These are phyloP conservation scores for Aspergillus kassunensis DNA, from an alignment of 495 filamentous ascomycete species.

Conservation along the genomic window DNA sequence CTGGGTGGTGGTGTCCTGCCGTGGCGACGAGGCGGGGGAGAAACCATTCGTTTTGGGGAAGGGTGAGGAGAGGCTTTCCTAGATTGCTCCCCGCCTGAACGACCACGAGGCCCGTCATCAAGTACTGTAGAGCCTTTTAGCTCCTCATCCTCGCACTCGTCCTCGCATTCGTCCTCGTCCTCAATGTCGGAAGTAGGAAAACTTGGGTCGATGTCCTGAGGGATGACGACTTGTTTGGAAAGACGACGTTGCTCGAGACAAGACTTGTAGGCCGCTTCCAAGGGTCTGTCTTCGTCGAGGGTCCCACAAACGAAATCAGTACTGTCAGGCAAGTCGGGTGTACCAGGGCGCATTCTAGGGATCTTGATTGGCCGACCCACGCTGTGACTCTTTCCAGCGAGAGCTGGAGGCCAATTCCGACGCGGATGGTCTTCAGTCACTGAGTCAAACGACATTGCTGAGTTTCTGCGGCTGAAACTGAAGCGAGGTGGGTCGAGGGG, in stretches of 20 bases:
- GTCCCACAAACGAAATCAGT: slow-evolving; percentile 98
- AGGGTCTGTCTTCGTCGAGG: slow-evolving; percentile 88
- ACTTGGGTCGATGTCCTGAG: slow-evolving; percentile 96
- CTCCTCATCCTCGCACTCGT: slow-evolving; percentile 50
- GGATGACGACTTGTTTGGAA: slow-evolving; percentile 70
- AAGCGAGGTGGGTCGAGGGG: slow-evolving; percentile 48
- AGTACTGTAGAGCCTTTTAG: slow-evolving; percentile 32
- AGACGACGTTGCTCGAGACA: slow-evolving; percentile 75
- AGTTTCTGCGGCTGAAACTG: slow-evolving; percentile 45
- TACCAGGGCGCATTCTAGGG: slow-evolving; percentile 63
- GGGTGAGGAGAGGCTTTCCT: slow-evolving; percentile 30
- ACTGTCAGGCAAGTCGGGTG: slow-evolving; percentile 87
- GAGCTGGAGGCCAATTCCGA: slow-evolving; percentile 29
- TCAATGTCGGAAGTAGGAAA: slow-evolving; percentile 93
- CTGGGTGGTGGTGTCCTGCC: slow-evolving; percentile 62
- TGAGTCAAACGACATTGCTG: slow-evolving; percentile 64
- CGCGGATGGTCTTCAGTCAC: slow-evolving; percentile 42
- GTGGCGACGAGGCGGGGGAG: slow-evolving; percentile 62
- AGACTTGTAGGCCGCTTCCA: slow-evolving; percentile 88
- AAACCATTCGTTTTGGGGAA: slow-evolving; percentile 46
- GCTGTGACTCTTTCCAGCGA: slow-evolving; percentile 19
- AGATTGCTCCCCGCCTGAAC: slow-evolving; percentile 21
- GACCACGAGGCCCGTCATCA: slow-evolving; percentile 36
- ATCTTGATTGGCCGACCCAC: slow-evolving; percentile 34
- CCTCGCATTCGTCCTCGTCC: slow-evolving; percentile 71